These are phyloP conservation scores for Capsicum pubescens DNA, from an alignment of 257 asterid genomes.

Conservation along the genomic window DNA sequence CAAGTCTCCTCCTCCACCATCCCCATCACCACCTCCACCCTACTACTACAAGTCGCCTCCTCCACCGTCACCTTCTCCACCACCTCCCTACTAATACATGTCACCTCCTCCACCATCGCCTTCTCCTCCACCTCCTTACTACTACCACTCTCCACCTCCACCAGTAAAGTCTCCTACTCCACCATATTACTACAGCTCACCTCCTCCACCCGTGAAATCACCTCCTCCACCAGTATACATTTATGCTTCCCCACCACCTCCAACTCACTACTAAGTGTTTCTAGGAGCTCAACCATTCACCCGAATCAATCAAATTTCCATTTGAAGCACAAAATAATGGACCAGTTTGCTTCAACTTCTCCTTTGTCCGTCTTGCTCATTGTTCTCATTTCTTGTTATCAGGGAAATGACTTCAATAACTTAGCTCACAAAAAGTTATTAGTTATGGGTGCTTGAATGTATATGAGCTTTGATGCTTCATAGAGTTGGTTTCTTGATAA, in stretches of 20 bases:
- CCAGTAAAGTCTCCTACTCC: background rate
- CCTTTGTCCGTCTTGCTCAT: constrained; percentile 12
- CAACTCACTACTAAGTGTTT: constrained; percentile 26
- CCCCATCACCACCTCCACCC: background rate
- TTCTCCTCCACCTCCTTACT: background rate
- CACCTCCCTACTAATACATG: background rate
- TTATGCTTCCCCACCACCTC: background rate
- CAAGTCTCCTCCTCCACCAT: background rate
- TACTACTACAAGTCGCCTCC: background rate
- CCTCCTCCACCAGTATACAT: background rate
- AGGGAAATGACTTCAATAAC: too few species aligned
- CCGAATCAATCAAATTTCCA: background rate
- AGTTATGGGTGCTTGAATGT: background rate
- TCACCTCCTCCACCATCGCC: background rate
- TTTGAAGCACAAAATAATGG: background rate
- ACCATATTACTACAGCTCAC: constrained; percentile 1
- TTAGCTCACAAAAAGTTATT: background rate
- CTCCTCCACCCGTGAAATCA: background rate
- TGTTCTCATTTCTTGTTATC: background rate
- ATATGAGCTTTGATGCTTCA: background rate
- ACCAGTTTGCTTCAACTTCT: constrained; percentile 36
- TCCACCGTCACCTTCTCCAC: background rate
- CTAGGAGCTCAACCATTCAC: background rate
- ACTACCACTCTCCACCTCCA: background rate
- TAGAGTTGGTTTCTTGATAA: background rate